Conservation (phyloP, 2,329 filamentous ascomycete species). For the Penicillium sp. region DNA sequence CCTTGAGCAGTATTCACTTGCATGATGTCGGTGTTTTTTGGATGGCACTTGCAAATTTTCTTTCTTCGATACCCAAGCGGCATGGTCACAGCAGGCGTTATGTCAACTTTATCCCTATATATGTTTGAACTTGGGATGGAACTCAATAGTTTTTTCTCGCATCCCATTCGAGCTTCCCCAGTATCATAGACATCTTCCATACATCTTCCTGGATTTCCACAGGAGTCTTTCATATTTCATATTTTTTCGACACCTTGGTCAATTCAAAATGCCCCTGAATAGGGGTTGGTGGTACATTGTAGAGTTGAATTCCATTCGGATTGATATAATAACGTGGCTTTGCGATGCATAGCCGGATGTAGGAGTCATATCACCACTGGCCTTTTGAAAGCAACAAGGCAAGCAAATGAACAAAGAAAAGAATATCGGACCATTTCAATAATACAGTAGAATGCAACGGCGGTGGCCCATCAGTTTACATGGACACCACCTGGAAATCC, state of each 20-base stretch:
- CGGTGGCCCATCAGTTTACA: slow-evolving; percentile 7
- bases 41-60: slow-evolving; percentile 7
- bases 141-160: background rate
- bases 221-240: background rate
- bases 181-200: background rate
- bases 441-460: slow-evolving; percentile 28
- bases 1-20: slow-evolving; percentile 10
- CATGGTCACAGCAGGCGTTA: slow-evolving; percentile 20
- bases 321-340: slow-evolving; percentile 14
- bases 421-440: slow-evolving; percentile 24
- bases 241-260: background rate
- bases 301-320: background rate
- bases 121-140: background rate
- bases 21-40: slow-evolving; percentile 20
- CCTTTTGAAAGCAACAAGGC: slow-evolving; percentile 13
- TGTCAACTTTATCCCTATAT: background rate
- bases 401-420: slow-evolving; percentile 15
- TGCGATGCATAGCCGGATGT: slow-evolving; percentile 23
- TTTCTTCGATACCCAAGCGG: slow-evolving; percentile 24
- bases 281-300: background rate
- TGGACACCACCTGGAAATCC: slow-evolving; percentile 9
- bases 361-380: slow-evolving; percentile 12
- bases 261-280: background rate
- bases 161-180: background rate
- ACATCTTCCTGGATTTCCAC: background rate